These are phyloP conservation scores for Penicillium cataractarum DNA, from an alignment of 495 filamentous ascomycete genomes.

Conservation along the genomic window DNA sequence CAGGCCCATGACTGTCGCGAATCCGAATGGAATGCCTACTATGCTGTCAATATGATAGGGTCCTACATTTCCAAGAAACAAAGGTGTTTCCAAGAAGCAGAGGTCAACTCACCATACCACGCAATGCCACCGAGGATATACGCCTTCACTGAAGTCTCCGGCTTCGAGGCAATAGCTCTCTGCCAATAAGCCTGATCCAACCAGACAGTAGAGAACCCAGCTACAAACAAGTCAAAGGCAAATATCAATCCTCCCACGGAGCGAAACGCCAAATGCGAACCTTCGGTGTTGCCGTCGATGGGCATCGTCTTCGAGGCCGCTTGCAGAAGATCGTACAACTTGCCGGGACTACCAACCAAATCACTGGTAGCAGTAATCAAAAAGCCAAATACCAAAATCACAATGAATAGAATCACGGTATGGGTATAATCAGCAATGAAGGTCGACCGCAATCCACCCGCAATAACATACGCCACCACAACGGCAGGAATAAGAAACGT, in stretches of 20 bases:
- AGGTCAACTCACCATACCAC: conserved; percentile 50
- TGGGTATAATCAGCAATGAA: conserved; percentile 50
- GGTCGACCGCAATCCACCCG: conserved; percentile 47
- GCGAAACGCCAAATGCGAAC: conserved; percentile 57
- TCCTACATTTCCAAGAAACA: too few species aligned
- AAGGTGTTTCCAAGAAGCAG: too few species aligned
- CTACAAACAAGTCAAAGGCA: conserved; percentile 38
- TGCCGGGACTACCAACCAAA: conserved; percentile 45
- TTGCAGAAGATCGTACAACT: conserved; percentile 52
- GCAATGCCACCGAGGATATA: conserved; percentile 55
- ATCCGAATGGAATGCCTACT: conserved; percentile 50
- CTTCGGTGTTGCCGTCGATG: conserved; percentile 51
- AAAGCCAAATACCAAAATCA: conserved; percentile 55
- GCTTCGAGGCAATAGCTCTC: conserved; percentile 52
- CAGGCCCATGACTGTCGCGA: conserved; percentile 52
- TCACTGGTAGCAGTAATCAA: conserved; percentile 48
- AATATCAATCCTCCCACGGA: conserved; percentile 49
- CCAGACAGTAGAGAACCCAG: conserved; percentile 42
- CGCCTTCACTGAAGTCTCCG: conserved; percentile 46
- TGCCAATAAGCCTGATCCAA: conserved; percentile 55
- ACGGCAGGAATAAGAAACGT: conserved; percentile 47
- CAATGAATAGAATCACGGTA: conserved; percentile 49
- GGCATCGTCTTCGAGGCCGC: conserved; percentile 49
- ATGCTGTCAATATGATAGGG: not conserved
- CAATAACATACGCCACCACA: conserved; percentile 47